Base-by-base conservation (phyloP, 2,329 filamentous ascomycete species). In the Tolypocladium nubicola region DNA sequence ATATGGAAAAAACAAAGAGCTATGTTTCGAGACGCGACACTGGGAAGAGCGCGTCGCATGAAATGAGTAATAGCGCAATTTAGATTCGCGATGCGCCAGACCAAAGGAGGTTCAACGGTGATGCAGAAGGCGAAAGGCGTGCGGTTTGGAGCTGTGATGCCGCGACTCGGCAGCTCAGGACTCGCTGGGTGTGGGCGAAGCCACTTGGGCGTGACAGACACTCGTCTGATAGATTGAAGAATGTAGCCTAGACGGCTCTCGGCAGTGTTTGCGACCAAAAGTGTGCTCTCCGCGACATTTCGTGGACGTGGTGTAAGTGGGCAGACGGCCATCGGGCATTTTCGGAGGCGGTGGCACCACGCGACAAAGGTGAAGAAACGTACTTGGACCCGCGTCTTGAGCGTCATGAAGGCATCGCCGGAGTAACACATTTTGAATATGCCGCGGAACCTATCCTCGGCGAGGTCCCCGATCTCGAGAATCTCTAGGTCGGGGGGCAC, bases 401-500 rank as follows among this genome's bases (percentile, higher is more conserved):
- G 80, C 33, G 94, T 97, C 74, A 99, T 75, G 70, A 92, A 97
- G 37, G 94, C 93, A 75, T 99, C 93, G 63, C 94, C 94, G 1
- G 89, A 85, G 72, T 99, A 99, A 71, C 88, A 93, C 93, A 99
- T 97, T 74, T 97, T 97, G 81, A 99, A 99, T 65, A 99, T 97
- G 70, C 94, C 94, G 59, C 94, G 84, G 73, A 99, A 99, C 56
- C 93, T 82, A 77, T 99, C 94, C 75, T 97, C 94, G 56, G 94
- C 94, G 70, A 99, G 79, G 73, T 99, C 94, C 58, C 94, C 94
- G 73, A 99, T 96, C 78, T 99, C 94, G 63, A 99, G 76, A 62
- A 99, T 97, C 75, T 99, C 94, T 67, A 99, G 77, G 69, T 97
- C 90, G 13, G 94, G 94, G 52, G 94, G 93, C 54, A 95, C 90